phyloP scores from a whole-genome alignment of 192 early-diverging fungal genomes.

The Glomus cerebriforme region DNA sequence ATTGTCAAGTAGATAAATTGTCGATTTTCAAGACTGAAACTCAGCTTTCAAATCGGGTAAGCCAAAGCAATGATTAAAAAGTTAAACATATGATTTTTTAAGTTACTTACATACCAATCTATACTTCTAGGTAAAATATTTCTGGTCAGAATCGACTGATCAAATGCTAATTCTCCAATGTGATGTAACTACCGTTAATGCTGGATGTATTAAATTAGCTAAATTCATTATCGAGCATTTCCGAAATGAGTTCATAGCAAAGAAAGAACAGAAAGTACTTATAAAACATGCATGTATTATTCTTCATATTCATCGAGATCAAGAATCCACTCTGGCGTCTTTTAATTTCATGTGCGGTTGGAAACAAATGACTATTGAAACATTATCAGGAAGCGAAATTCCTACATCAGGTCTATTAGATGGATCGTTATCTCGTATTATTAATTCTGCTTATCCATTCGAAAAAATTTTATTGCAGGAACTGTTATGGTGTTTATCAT shows the following conservation, averaged over 20 bases:
- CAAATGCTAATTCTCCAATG: constrained; percentile 23
- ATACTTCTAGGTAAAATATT: background rate
- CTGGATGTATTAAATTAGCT: constrained; percentile 30
- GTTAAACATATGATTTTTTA: background rate
- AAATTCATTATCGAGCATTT: constrained; percentile 20
- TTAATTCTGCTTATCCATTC: constrained; percentile 25
- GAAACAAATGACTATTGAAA: constrained; percentile 32
- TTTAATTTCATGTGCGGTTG: constrained; percentile 31
- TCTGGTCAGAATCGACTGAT: constrained; percentile 19
- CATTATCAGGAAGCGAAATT: background rate
- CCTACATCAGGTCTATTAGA: constrained; percentile 17
- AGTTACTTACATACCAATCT: background rate
- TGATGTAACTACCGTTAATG: background rate
- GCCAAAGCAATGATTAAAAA: background rate
- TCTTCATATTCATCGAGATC: constrained; percentile 30
- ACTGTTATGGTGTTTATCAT: constrained; percentile 30
- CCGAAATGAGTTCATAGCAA: background rate
- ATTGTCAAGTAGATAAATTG: constrained; percentile 13
- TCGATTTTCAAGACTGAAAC: constrained; percentile 23
- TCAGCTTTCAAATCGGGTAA: constrained; percentile 5
- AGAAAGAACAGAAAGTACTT: background rate
- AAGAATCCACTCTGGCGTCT: background rate
- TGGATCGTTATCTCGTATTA: background rate
- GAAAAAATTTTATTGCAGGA: constrained; percentile 25
- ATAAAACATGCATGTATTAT: constrained; percentile 20